These are phyloP conservation scores for Phytopythium mirpurense DNA, from an alignment of 352 stramenopile species.

Conservation along the genomic window DNA sequence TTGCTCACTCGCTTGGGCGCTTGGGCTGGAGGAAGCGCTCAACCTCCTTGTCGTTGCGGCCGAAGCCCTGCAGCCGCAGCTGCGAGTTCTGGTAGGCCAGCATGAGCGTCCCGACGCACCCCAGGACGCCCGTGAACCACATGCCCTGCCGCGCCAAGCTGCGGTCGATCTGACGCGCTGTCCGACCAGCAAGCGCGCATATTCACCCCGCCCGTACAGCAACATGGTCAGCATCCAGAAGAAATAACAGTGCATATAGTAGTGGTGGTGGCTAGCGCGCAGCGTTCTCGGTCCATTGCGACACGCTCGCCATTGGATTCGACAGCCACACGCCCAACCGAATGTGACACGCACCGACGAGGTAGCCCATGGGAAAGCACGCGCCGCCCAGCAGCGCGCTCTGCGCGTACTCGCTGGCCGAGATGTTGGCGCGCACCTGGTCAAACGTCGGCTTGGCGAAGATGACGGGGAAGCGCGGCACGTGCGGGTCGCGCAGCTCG, in stretches of 20 bases:
- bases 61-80: conserved; percentile 71
- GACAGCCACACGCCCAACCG: neutral
- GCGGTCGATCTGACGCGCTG: conserved; percentile 56
- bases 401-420: conserved; percentile 37
- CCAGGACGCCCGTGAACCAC: conserved; percentile 71
- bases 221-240: neutral
- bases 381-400: conserved; percentile 29
- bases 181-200: neutral
- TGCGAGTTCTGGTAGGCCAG: conserved; percentile 78
- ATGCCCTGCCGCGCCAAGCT: conserved; percentile 60
- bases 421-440: conserved; percentile 59
- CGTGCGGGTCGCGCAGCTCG: conserved; percentile 48
- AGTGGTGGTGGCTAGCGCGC: no score
- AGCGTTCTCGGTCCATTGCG: neutral
- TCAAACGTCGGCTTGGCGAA: conserved; percentile 49
- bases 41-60: conserved; percentile 68
- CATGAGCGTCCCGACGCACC: conserved; percentile 48
- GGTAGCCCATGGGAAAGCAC: conserved; percentile 69
- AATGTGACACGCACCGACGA: conserved; percentile 55
- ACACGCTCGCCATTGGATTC: neutral
- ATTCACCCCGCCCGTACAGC: neutral
- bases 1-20: neutral
- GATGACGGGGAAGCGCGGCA: conserved; percentile 66
- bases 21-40: conserved; percentile 30
- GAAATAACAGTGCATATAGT: no score